These are phyloP conservation scores for Baorangia bicolor DNA, from an alignment of 768 basidiomycete species.

Conservation along the genomic window DNA sequence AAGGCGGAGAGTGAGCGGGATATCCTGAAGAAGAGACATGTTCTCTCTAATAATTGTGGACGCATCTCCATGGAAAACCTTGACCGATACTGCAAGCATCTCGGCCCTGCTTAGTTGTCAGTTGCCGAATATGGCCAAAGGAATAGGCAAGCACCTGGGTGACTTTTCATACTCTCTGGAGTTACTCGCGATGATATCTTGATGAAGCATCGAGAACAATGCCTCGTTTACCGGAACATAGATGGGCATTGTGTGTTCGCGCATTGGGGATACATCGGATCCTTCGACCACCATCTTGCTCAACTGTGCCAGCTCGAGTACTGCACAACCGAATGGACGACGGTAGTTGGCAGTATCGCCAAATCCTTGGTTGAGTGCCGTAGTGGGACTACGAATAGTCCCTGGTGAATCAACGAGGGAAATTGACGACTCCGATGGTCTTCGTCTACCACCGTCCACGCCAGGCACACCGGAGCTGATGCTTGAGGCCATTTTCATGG, in stretches of 20 bases:
- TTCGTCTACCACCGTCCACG: constrained; percentile 42
- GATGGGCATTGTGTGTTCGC: constrained; percentile 87
- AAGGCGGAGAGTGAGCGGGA: constrained; percentile 79
- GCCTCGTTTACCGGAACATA: constrained; percentile 80
- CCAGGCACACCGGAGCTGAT: constrained; percentile 47
- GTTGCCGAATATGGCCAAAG: background rate
- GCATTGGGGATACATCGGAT: constrained; percentile 57
- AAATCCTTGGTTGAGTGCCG: constrained; percentile 28
- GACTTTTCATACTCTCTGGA: constrained; percentile 81
- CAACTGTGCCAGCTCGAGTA: constrained; percentile 80
- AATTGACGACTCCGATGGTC: constrained; percentile 54
- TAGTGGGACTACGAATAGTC: constrained; percentile 9
- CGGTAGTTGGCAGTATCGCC: constrained; percentile 57
- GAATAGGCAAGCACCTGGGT: constrained; percentile 52
- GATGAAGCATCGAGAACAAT: constrained; percentile 90
- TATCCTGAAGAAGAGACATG: constrained; percentile 76
- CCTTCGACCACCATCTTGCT: constrained; percentile 65
- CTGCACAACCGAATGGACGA: constrained; percentile 94
- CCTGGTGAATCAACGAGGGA: constrained; percentile 37
- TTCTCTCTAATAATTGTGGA: constrained; percentile 78
- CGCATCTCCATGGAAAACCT: constrained; percentile 83
- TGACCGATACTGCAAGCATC: constrained; percentile 77
- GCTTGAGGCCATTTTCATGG: constrained; percentile 68
- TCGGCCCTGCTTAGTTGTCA: constrained; percentile 62
- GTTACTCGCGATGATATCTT: constrained; percentile 85